These are phyloP conservation scores for Ganoderma sinense DNA, from an alignment of 1,284 basidiomycete species.

Conservation along the genomic window DNA sequence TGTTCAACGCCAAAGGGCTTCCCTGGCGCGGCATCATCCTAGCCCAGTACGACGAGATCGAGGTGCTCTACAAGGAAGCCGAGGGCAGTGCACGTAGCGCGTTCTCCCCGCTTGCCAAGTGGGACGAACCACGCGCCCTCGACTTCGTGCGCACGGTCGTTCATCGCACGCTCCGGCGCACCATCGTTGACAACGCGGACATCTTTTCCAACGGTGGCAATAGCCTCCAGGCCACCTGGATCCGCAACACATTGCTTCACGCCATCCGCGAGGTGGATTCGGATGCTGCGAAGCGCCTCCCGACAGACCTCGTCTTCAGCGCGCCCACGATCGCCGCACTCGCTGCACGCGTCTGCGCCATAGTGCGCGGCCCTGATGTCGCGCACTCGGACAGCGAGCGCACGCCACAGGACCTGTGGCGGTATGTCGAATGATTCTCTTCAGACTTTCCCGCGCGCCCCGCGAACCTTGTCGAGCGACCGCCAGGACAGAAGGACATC, in stretches of 20 bases:
- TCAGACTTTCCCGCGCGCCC: conserved; percentile 25
- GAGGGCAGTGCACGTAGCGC: conserved; percentile 38
- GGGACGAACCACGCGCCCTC: conserved; percentile 35
- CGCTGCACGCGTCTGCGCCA: conserved; percentile 18
- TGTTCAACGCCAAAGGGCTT: conserved; percentile 46
- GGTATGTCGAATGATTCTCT: conserved; percentile 28
- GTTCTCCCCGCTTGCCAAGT: conserved; percentile 36
- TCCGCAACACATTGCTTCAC: conserved; percentile 47
- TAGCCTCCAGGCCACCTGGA: conserved; percentile 47
- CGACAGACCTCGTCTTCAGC: conserved; percentile 45
- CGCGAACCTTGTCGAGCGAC: conserved; percentile 11
- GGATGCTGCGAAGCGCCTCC: conserved; percentile 32
- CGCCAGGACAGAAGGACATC: conserved; percentile 21
- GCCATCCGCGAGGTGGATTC: conserved; percentile 39
- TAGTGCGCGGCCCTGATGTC: not conserved
- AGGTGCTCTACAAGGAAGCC: conserved; percentile 41
- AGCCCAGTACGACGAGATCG: conserved; percentile 44
- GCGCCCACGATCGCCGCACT: conserved; percentile 43
- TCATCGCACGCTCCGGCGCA: conserved; percentile 33
- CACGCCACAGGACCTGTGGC: conserved; percentile 21
- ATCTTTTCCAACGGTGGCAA: conserved; percentile 52
- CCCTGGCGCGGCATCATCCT: conserved; percentile 43
- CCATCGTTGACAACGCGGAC: conserved; percentile 42
- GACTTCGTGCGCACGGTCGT: conserved; percentile 41
- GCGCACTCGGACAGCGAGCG: conserved; percentile 1